Conservation (phyloP, 345 rosid genomes). For the Camelina laxa region DNA sequence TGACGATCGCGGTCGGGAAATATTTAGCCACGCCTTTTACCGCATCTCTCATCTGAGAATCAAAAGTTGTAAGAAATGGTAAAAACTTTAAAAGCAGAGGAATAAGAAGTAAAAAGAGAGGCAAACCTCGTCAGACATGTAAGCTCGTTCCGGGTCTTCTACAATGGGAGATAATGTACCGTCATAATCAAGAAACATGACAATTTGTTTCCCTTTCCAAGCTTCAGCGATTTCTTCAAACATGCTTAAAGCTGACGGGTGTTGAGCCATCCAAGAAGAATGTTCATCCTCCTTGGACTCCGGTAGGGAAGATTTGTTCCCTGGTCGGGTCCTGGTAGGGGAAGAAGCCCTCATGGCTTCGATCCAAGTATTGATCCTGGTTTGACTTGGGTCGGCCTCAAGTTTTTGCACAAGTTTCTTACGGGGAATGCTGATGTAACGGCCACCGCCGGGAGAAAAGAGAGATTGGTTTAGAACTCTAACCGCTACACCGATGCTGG, state of each 20-base stretch:
- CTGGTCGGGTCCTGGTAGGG: slow-evolving; percentile 61
- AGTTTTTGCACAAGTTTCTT: slow-evolving; percentile 49
- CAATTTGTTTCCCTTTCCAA: slow-evolving; percentile 71
- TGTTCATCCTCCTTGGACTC: slow-evolving; percentile 42
- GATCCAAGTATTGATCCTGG: slow-evolving; percentile 62
- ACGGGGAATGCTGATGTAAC: slow-evolving; percentile 44
- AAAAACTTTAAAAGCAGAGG: background rate
- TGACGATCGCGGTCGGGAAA: slow-evolving; percentile 93
- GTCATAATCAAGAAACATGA: slow-evolving; percentile 92
- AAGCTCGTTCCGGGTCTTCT: slow-evolving; percentile 81
- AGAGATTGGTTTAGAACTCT: slow-evolving; percentile 41
- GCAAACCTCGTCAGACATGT: slow-evolving; percentile 73
- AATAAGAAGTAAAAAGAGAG: background rate
- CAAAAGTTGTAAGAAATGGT: background rate
- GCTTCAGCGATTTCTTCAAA: slow-evolving; percentile 65
- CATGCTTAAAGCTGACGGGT: slow-evolving; percentile 81
- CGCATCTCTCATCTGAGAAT: slow-evolving; percentile 73
- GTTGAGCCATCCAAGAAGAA: slow-evolving; percentile 66
- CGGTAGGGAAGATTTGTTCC: slow-evolving; percentile 27
- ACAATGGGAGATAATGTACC: slow-evolving; percentile 96
- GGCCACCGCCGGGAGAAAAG: slow-evolving; percentile 10
- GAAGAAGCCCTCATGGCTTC: slow-evolving; percentile 89
- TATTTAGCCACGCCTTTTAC: slow-evolving; percentile 65
- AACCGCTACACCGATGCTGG: slow-evolving; percentile 47
- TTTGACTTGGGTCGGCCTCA: slow-evolving; percentile 47